Conservation (phyloP, 2,329 filamentous ascomycete genomes). For the Chaetomium sp. region DNA sequence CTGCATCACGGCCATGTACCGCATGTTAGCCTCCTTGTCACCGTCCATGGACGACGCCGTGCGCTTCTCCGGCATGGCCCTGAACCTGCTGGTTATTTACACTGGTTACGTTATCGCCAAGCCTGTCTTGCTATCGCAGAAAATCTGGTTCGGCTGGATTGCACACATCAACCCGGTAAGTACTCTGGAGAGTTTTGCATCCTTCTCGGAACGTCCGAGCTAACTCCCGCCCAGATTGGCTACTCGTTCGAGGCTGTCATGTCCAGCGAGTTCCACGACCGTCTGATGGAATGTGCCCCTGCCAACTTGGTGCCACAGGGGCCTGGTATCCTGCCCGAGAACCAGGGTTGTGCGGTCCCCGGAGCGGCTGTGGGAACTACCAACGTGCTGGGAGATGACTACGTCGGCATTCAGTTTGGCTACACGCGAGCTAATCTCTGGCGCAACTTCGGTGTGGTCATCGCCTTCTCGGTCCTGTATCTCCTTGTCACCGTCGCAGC, state of each 20-base stretch:
- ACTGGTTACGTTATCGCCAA: constrained; percentile 67
- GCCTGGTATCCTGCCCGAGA: constrained; percentile 43
- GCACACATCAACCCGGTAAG: constrained; percentile 61
- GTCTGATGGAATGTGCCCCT: constrained; percentile 52
- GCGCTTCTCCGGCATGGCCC: constrained; percentile 55
- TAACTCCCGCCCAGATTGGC: constrained; percentile 43
- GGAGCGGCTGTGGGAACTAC: constrained; percentile 53
- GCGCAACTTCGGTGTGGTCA: constrained; percentile 78
- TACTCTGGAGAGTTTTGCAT: neutral
- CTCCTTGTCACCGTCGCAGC: constrained; percentile 70
- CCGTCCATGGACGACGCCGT: constrained; percentile 66
- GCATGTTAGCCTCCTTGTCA: constrained; percentile 60
- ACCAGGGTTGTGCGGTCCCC: constrained; percentile 59
- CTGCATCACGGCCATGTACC: constrained; percentile 60
- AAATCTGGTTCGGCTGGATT: constrained; percentile 73
- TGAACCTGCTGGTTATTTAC: constrained; percentile 66
- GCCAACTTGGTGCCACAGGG: constrained; percentile 52
- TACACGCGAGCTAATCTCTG: constrained; percentile 64
- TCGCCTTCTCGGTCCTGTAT: constrained; percentile 75
- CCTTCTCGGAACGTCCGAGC: neutral
- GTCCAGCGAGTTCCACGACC: constrained; percentile 56
- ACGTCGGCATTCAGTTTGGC: constrained; percentile 54
- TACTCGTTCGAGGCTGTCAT: constrained; percentile 67
- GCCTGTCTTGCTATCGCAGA: constrained; percentile 54
- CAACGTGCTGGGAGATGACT: constrained; percentile 57